Base-by-base conservation (phyloP, 805 yeast genomes). In the Saccharomycopsis fibuligera region DNA sequence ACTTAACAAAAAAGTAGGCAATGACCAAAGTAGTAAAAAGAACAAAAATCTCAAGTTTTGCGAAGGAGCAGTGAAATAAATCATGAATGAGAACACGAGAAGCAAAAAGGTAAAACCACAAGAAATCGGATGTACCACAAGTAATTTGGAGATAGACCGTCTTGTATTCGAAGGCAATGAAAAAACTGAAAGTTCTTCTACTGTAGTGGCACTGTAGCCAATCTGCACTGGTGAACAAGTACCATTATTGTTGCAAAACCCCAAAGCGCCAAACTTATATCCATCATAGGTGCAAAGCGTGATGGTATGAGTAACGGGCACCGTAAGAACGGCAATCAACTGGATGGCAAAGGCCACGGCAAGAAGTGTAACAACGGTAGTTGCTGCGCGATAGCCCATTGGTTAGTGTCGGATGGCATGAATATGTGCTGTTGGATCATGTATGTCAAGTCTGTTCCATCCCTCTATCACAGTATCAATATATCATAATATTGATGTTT, bases 81-180 rank as follows among this genome's bases (percentile, higher is more conserved):
- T 62, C 16, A 68, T 41, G 3, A 73, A 14, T 0, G 75, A 61
- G 49, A 72, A 54, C 3, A 43, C 16, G 2, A 72, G 9, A 44
- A 79, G 60, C 3, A 79, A 57, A 9, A 70, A 59, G 0, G 84
- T 74, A 58, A 79, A 69, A 0, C 76, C 80, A 1, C 79, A 68
- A 1, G 86, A 75, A 3, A 84, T 72, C 1, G 83, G 81, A 60
- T 84, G 93, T 3, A 82, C 86, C 29, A 83, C 70, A 35, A 85
- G 63, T 48, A 84, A 65, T 53, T 72, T 75, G 2, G 89, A 75
- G 6, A 84, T 73, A 2, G 79, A 68, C 48, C 68, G 74, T 54
- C 83, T 68, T 1, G 86, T 79, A 47, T 73, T 69, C 2, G 83
- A 74, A 9, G 88, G 88, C 33, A 81, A 60, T 3, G 74, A 60